Evolutionary conservation across 2,329 filamentous ascomycete species (phyloP), one percentile per base, ranked within the genome.

Genomic region (Exophiala spinifera): DNA sequence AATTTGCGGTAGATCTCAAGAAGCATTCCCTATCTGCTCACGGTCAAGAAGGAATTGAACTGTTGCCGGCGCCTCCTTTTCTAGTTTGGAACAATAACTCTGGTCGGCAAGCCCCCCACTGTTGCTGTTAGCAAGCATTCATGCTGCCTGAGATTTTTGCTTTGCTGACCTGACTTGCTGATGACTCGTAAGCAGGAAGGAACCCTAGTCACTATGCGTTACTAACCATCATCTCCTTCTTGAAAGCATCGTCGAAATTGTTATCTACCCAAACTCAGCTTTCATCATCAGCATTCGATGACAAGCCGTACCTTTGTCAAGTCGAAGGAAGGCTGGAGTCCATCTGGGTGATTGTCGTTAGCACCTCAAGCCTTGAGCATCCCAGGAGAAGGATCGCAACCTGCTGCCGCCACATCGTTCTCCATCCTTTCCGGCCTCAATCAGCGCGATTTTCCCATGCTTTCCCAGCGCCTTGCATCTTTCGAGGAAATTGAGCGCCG

Each of bases 261-360:
- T 61, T 61, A 49, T 73, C 64, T 55, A 25, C n/a, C 7, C n/a
- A 15, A 15, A 36, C 23, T 36, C 13, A 36, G 33, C 14, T 36
- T 36, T 11, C 13, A 36, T 36, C 23, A 25, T 25, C 23, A 25
- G 23, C 23, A 25, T 25, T 36, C 33, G 11, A 36, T 36, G 33
- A 15, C 39, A 14, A n/a, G 42, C 21, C 52, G 39, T 8, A 50
- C 52, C 52, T 55, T 69, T 69, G 62, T 72, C 70, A 4, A 75
- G 59, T n/a, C 70, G 62, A 5, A 75, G 64, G 55, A 72, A 73
- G 3, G 72, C 70, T 68, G 72, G 72, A 3, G 70, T 74, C 72
- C 71, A 59, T 40, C 57, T 51, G 11, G 8, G 23, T 25, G 3
- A 25, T 25, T 7, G 23, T 25, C 23, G 23, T 25, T 25, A 25